Percentiles rank a stretch among this genome's conserved stretches.
phyloP scores from a whole-genome alignment of 179 eudicot genomes.

The Camellia oleifera region DNA sequence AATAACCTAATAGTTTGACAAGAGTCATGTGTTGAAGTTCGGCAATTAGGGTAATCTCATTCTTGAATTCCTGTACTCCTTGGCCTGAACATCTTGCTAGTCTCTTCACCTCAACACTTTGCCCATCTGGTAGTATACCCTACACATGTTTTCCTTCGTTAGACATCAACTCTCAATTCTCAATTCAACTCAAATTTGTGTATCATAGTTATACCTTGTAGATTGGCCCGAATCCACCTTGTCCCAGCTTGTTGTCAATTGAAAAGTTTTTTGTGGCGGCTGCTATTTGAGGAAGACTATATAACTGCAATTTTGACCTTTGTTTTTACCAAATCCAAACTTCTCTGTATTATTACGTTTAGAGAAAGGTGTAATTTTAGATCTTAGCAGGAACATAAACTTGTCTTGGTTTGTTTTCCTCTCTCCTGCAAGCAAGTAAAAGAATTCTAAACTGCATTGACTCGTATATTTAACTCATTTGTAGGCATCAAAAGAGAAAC shows the following conservation, averaged over 20 bases:
- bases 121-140: constrained; percentile 8
- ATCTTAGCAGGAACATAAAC: too few relatives aligned
- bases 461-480: too few relatives aligned
- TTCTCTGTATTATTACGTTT: neutral
- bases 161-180: neutral
- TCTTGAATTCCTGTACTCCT: too few relatives aligned
- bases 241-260: neutral
- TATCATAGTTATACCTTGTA: neutral
- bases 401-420: neutral
- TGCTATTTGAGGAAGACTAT: neutral
- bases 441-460: too few relatives aligned
- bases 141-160: neutral
- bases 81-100: constrained; percentile 8
- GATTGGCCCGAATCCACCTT: neutral
- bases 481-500: neutral
- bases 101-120: constrained; percentile 4
- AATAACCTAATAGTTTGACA: constrained; percentile 10
- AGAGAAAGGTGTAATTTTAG: neutral
- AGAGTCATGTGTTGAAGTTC: constrained; percentile 15
- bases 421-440: neutral
- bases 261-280: neutral
- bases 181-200: neutral
- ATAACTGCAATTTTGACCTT: neutral
- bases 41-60: constrained; percentile 3
- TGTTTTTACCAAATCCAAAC: neutral